These are phyloP conservation scores for Haplosporangium sp. DNA, from an alignment of 371 early-diverging fungal genomes.

Conservation along the genomic window DNA sequence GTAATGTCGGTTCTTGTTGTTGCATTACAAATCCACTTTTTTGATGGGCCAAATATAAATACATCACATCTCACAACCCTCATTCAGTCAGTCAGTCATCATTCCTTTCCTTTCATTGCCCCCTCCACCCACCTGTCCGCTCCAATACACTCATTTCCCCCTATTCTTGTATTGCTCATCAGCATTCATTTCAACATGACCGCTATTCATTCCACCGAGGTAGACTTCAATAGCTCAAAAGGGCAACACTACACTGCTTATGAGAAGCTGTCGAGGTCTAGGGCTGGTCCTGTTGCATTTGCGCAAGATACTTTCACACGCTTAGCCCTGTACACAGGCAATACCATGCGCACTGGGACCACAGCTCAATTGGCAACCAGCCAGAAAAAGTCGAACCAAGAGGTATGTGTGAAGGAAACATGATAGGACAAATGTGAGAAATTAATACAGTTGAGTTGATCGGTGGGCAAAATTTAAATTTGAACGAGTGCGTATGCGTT, in stretches of 20 bases:
- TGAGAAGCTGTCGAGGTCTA: constrained; percentile 2
- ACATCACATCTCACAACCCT: constrained; percentile 2
- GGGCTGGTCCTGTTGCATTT: constrained; percentile 14
- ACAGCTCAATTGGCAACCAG: constrained; percentile 50
- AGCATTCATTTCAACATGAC: constrained; percentile 17
- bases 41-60: not conserved
- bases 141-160: not conserved
- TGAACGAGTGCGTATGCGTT: constrained; percentile 3
- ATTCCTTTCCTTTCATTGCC: not conserved
- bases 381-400: constrained; percentile 63
- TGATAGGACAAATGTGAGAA: not conserved
- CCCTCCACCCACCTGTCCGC: not conserved
- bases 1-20: not conserved
- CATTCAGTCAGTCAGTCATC: not conserved
- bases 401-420: constrained; percentile 49
- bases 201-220: constrained; percentile 20
- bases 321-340: constrained; percentile 64
- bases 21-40: constrained; percentile 21
- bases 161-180: not conserved
- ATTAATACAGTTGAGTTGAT: not conserved
- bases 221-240: not conserved
- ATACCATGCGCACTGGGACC: constrained; percentile 64
- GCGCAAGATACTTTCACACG: constrained; percentile 50
- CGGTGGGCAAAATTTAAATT: not conserved
- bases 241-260: not conserved